Evolutionary conservation across 2,329 filamentous ascomycete species (phyloP), one percentile per base, ranked within the genome.

Genomic region (Rhexocercosporidium sp.): DNA sequence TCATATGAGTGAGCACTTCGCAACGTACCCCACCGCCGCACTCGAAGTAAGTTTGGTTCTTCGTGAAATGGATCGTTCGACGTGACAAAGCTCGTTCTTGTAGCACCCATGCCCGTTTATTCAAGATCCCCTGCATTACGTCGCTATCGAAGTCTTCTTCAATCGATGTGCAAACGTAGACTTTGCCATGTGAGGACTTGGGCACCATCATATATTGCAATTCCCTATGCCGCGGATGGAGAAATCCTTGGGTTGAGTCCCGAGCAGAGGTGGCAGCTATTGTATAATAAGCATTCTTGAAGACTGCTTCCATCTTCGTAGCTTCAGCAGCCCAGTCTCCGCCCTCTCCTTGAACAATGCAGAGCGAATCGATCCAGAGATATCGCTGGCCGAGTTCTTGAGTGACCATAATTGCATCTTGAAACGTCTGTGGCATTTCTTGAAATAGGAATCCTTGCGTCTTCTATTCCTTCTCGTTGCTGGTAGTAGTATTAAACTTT

Each of bases 31-130:
- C 34, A 27, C 16, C 12, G 12, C 34, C 34, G 14, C 34, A 59
- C 22, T 59, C 56, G 8, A 3, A 59, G 14, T 59, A 59, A 5
- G 56, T 59, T 27, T 59, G 5, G 9, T 7, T 44, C n/a, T 37
- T 41, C 18, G 34, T 39, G 22, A 44, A 59, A 27, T 59, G 34
- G 22, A 59, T 59, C 1, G n/a, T 59, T 27, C 56, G n/a, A 7
- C 56, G 34, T 9, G 34, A 59, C n/a, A 59, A 41, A 16, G 56
- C 56, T 27, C 22, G 27, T 27, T 59, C 56, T 22, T 59, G n/a
- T 20, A 44, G 20, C 22, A 59, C 56, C 56, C n/a, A 59, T 18
- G 56, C 34, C 22, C 37, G 18, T 44, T 4, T 37, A 27, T 59
- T 59, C n/a, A 59, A 27, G 7, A 41, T 8, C 20, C n/a, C 56